Evolutionary conservation across 805 yeast species (phyloP), one percentile per base, ranked within the genome.

Genomic region (Yamadazyma phyllophila): DNA sequence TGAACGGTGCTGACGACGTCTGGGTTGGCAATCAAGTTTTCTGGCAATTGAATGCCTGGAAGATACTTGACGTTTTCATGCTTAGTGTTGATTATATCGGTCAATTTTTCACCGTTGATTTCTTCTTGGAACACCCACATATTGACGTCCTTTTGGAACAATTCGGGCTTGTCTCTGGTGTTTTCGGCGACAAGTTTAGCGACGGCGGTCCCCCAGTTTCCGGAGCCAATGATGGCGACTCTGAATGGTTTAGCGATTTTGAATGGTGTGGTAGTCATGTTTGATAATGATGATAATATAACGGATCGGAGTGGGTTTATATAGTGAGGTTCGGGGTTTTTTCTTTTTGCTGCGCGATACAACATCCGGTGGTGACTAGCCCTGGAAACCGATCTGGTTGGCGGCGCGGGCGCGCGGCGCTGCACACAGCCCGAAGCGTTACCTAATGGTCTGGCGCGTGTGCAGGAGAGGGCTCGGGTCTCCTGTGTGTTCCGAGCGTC

Each of bases 111-210:
- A 55, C 95, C 97, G 44, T 88, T 76, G 49, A 86, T 71, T 51
- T 77, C 62, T 69, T 94, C 99, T 69, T 94, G 92, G 58, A 77
- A 88, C 11, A 94, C 99, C 99, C 99, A 94, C 98, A 94, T 91
- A 58, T 85, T 83, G 34, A 94, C 97, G 45, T 78, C 71, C 50
- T 70, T 71, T 48, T 81, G 76, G 66, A 94, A 94, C 59, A 88
- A 69, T 32, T 81, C 76, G 33, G 91, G 83, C 67, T 88, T 79
- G 51, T 79, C 80, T 14, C 75, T 76, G 36, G 91, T 75, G 66
- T 90, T 91, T 68, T 94, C 98, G 32, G 97, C 90, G 24, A 90
- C 83, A 37, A 92, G 89, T 66, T 94, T 92, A 51, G 98, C 97
- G 45, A 94, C 90, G 14, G 98, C 92, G 32, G 97, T 89, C 53